Evolutionary conservation across 1,284 basidiomycete species (phyloP).

Genomic region (Phylloporus gajari): DNA sequence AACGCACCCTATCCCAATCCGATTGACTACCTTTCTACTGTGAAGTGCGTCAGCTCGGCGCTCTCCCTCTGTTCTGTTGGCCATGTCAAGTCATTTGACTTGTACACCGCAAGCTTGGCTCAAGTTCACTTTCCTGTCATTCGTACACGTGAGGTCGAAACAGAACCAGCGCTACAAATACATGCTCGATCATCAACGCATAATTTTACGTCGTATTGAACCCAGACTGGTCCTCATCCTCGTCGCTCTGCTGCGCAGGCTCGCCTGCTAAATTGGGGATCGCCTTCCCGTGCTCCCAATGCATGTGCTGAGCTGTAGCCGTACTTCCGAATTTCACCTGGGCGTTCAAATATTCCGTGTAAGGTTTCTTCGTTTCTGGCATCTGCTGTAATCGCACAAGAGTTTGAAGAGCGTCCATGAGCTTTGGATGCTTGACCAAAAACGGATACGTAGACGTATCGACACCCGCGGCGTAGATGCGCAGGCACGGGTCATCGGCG

Average conservation of each 20-base stretch:
- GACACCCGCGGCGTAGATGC: constrained; percentile 18
- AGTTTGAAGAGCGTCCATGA: background rate
- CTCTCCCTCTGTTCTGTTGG: no score
- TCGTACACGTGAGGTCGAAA: no score
- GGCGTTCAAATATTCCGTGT: constrained; percentile 4
- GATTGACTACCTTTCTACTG: no score
- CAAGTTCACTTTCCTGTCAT: no score
- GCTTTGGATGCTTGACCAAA: background rate
- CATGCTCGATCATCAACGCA: background rate
- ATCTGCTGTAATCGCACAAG: constrained; percentile 10
- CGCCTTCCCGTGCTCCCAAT: constrained; percentile 11
- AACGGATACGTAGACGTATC: constrained; percentile 13
- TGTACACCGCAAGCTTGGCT: no score
- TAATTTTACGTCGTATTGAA: background rate
- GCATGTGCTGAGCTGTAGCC: constrained; percentile 12
- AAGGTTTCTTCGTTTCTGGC: background rate
- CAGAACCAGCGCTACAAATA: no score
- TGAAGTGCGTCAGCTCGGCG: no score
- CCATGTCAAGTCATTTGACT: no score
- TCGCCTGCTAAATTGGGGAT: background rate
- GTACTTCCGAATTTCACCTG: constrained; percentile 10
- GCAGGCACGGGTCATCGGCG: constrained; percentile 11
- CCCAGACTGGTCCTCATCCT: background rate
- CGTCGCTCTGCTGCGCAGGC: background rate
- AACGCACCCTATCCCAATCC: no score